phyloP scores from a whole-genome alignment of 495 filamentous ascomycete genomes.

The Bombardia bombarda region DNA sequence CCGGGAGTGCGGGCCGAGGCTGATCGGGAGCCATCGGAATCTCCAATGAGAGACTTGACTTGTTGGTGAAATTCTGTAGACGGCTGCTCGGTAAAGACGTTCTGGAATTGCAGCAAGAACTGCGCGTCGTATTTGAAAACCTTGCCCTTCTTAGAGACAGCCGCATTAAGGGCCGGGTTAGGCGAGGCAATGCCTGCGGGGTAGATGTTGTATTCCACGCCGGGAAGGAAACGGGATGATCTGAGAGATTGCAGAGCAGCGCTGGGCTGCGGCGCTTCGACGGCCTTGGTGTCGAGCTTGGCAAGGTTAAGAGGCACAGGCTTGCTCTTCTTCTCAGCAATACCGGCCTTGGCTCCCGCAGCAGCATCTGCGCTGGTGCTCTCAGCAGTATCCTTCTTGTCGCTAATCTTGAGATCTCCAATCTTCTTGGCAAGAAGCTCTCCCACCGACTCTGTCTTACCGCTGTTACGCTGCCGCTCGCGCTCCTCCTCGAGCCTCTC shows the following conservation, averaged over 20 bases:
- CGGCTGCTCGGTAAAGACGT: slow-evolving; percentile 90
- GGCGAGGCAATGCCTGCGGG: slow-evolving; percentile 75
- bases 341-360: slow-evolving; percentile 41
- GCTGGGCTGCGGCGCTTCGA: slow-evolving; percentile 84
- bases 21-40: slow-evolving; percentile 57
- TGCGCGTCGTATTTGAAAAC: slow-evolving; percentile 88
- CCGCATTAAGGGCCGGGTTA: slow-evolving; percentile 79
- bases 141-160: slow-evolving; percentile 63
- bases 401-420: slow-evolving; percentile 33
- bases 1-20: slow-evolving; percentile 63
- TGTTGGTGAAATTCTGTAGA: slow-evolving; percentile 81
- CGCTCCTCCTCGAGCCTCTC: slow-evolving; percentile 48
- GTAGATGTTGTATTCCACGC: slow-evolving; percentile 60
- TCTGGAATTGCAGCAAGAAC: slow-evolving; percentile 96
- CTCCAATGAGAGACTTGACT: slow-evolving; percentile 79
- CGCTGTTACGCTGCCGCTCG: slow-evolving; percentile 36
- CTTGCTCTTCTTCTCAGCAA: slow-evolving; percentile 52
- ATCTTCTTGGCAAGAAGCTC: slow-evolving; percentile 34
- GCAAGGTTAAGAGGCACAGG: slow-evolving; percentile 77
- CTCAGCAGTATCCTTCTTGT: slow-evolving; percentile 28
- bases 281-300: slow-evolving; percentile 60
- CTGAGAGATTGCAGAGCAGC: slow-evolving; percentile 85
- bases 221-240: slow-evolving; percentile 69
- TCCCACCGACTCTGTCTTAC: slow-evolving; percentile 20
- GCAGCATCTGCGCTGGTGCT: too few relatives aligned